A percentile compares a stretch with the other conserved stretches of the same genome.
These are phyloP conservation scores for Arabidopsis hybrid DNA, from an alignment of 441 rosid species.

Conservation along the genomic window DNA sequence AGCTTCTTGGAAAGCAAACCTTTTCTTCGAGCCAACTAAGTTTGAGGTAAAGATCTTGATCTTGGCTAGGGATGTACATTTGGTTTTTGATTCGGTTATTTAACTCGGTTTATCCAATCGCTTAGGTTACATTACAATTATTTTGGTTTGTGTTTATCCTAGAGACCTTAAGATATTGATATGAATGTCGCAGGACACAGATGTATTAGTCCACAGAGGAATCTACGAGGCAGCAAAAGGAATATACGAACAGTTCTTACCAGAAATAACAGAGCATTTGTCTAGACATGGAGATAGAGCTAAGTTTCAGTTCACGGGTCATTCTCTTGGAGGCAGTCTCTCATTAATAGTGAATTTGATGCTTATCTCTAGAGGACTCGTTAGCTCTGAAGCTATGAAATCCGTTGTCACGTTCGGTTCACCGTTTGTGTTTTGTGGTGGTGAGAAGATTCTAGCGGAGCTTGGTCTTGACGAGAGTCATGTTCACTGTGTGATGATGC, in stretches of 20 bases:
- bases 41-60: conserved; percentile 65
- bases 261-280: conserved; percentile 74
- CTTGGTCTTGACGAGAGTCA: conserved; percentile 82
- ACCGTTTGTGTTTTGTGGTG: conserved; percentile 88
- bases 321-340: conserved; percentile 95
- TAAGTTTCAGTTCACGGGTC: conserved; percentile 85
- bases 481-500: conserved; percentile 81
- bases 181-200: conserved; percentile 57
- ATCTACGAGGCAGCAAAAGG: conserved; percentile 97
- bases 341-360: conserved; percentile 78
- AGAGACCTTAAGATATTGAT: neutral
- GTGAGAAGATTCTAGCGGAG: conserved; percentile 65
- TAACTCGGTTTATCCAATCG: neutral
- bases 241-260: conserved; percentile 77
- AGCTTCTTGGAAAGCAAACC: conserved; percentile 93
- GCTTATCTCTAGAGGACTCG: conserved; percentile 64
- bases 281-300: conserved; percentile 68
- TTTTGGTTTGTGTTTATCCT: too few relatives aligned
- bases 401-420: conserved; percentile 88
- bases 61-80: neutral
- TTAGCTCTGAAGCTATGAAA: conserved; percentile 61
- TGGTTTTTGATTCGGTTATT: neutral
- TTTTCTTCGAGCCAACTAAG: conserved; percentile 81
- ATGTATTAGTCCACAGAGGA: conserved; percentile 89
- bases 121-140: neutral